Base-by-base conservation (phyloP, 345 rosid species). In the Heritiera fomes region DNA sequence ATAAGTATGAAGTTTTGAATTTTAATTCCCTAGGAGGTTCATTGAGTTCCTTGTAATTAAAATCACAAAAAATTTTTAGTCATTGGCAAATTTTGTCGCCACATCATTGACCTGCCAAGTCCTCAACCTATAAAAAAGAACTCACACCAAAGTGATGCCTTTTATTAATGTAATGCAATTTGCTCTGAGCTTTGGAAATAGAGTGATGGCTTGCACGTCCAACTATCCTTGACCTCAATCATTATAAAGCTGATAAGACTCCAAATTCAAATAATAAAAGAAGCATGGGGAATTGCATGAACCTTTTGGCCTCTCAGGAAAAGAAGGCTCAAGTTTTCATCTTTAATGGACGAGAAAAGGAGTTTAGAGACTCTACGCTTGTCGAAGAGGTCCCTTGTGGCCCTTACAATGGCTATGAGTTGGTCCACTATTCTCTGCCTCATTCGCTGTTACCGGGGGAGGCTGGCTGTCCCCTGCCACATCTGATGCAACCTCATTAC, bases 181-280 rank as follows among this genome's bases (percentile, higher is more conserved):
- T 28, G 40, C 40, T 28, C 40, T 4, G 1, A 30, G 30, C 17
- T 4, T 61, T 61, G 17, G 30, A 28, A 60, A 61, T 0, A 17
- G 46, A 17, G 47, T 53, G 61, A 53, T 53, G 63, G 75, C 62
- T 72, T 17, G 75, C 62, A 72, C 75, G 63, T 72, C 58, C 1
- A 53, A 72, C 47, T 8, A 32, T 72, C 62, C 17, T 7, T 8
- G 30, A 58, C 28, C 32, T 18, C 28, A 34, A 53, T 17, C 14
- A 52, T 32, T 71, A 70, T 52, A 53, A 17, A 34, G 62, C 6
- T 20, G 62, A 55, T 9, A 34, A 38, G 46, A 18, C 30, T 34
- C 47, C 28, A 2, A 53, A 38, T 38, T 53, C 32, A 53, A 32
- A 17, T 1, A 1, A 53, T 32, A 28, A 18, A 34, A 15, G 6